A percentile compares a stretch with the other conserved stretches of the same genome.
Conservation (phyloP, 345 rosid genomes). For the Anacardium occidentale region DNA sequence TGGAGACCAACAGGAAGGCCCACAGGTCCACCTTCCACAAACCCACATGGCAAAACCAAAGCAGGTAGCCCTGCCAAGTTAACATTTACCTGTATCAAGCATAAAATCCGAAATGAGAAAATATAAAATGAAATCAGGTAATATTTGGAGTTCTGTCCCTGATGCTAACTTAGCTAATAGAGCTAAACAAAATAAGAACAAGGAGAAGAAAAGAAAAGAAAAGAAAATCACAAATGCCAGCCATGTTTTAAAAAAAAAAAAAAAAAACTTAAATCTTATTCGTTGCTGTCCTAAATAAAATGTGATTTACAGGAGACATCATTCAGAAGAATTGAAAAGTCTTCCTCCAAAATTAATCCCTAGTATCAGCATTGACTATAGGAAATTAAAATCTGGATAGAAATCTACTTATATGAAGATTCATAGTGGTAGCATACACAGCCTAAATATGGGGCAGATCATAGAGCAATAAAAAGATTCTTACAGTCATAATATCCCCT, state of each 20-base stretch:
- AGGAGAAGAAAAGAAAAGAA: not conserved
- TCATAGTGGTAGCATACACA: not conserved
- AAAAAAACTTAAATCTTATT: too few relatives aligned
- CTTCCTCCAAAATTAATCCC: not conserved
- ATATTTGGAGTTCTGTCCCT: not conserved
- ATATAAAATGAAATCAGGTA: not conserved
- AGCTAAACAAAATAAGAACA: not conserved
- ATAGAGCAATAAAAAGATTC: constrained; percentile 11
- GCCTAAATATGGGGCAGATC: not conserved
- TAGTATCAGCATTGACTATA: not conserved
- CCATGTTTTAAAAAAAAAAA: too few relatives aligned
- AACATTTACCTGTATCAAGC: constrained; percentile 71
- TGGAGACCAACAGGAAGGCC: constrained; percentile 94
- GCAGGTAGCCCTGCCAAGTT: constrained; percentile 93
- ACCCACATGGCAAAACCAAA: constrained; percentile 85
- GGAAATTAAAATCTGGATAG: not conserved
- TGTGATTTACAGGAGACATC: not conserved
- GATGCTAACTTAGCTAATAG: not conserved
- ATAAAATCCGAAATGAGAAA: constrained; percentile 19
- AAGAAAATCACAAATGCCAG: not conserved
- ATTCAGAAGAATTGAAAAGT: not conserved
- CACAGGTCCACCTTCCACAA: constrained; percentile 66
- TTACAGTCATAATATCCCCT: constrained; percentile 93
- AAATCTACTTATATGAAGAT: not conserved
- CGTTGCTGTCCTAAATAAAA: not conserved